Evolutionary conservation across 352 stramenopile species (phyloP).

Genomic region (Phytophthora tubulina): DNA sequence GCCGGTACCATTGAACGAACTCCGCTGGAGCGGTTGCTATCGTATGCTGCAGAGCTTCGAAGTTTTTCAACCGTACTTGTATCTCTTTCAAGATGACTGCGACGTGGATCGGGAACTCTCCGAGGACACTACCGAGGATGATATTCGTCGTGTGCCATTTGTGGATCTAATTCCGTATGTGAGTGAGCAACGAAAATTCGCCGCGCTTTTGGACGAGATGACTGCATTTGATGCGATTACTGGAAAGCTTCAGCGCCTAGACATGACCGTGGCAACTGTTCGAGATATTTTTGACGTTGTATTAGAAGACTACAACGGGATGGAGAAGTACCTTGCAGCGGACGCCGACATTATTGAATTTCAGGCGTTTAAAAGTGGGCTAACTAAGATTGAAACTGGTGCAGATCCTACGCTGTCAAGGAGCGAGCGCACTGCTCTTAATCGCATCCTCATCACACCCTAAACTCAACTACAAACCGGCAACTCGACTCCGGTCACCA

Average conservation of each 20-base stretch:
- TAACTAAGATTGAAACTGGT: slow-evolving; percentile 4
- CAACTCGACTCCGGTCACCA: too few relatives aligned
- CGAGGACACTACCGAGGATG: neutral
- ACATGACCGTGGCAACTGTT: slow-evolving; percentile 17
- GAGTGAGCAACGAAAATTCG: slow-evolving; percentile 10
- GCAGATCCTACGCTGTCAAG: neutral
- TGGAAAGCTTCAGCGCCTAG: neutral
- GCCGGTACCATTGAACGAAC: slow-evolving; percentile 1
- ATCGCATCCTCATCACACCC: too few relatives aligned
- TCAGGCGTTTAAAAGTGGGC: slow-evolving; percentile 1
- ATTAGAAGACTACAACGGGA: slow-evolving; percentile 1
- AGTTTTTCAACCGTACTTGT: slow-evolving; percentile 2
- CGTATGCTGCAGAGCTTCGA: slow-evolving; percentile 13
- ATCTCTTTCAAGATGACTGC: slow-evolving; percentile 11
- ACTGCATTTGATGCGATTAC: slow-evolving; percentile 17
- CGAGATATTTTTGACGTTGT: slow-evolving; percentile 19
- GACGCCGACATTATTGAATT: slow-evolving; percentile 6
- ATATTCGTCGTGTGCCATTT: slow-evolving; percentile 2
- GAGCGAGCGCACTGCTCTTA: slow-evolving; percentile 1
- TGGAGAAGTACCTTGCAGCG: slow-evolving; percentile 7
- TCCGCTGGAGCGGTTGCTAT: slow-evolving; percentile 15
- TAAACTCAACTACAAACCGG: too few relatives aligned
- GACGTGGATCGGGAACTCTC: slow-evolving; percentile 6
- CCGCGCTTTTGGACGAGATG: slow-evolving; percentile 8
- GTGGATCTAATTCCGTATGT: slow-evolving; percentile 5